Evolutionary conservation across 768 basidiomycete genomes (phyloP), one percentile per base, ranked within the genome.

Genomic region (Austroboletus festivus): DNA sequence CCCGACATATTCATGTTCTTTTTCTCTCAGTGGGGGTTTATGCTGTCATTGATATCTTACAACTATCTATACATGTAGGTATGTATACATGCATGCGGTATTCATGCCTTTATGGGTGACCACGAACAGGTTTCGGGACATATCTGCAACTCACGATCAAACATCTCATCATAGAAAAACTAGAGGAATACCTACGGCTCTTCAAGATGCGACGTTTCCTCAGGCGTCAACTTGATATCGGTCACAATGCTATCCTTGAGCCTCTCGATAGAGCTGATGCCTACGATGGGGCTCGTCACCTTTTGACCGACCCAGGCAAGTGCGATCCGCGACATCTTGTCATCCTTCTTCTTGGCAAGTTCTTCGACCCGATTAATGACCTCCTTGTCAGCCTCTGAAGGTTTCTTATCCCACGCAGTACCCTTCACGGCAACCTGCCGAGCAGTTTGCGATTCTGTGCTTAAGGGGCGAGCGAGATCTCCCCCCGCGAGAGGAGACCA

Each of bases 401-500:
- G 75, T 73, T 31, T 54, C 52, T 44, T 62, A n/a, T 54, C 54
- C 71, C 66, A 0, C 64, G 34, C 18, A 8, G 54, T 61, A 5
- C 65, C 68, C 16, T 50, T 59, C 24, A 23, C 5, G 6, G 42
- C 5, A 16, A 51, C 48, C 12, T 28, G 28, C 28, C 12, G 28
- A 16, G 34, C 6, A 35, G 8, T 1, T 20, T 13, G 3, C 69
- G 58, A 0, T 31, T 60, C 60, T 1, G 50, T 50, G 3, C 58
- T 64, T 6, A 77, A n/a, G n/a, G n/a, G n/a, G n/a, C n/a, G n/a
- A n/a, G n/a, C n/a, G n/a, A n/a, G 71, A 23, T 56, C 28, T 6
- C 76, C 77, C 8, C 47, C 50, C 20, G 62, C 55, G 15, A 82
- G 68, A 2, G 79, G 76, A 0, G 70, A 61, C 73, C 75, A 80